Percentiles rank a stretch among this genome's conserved stretches.
Evolutionary conservation across 257 asterid species (phyloP).

Genomic region (Nicotiana undulata): DNA sequence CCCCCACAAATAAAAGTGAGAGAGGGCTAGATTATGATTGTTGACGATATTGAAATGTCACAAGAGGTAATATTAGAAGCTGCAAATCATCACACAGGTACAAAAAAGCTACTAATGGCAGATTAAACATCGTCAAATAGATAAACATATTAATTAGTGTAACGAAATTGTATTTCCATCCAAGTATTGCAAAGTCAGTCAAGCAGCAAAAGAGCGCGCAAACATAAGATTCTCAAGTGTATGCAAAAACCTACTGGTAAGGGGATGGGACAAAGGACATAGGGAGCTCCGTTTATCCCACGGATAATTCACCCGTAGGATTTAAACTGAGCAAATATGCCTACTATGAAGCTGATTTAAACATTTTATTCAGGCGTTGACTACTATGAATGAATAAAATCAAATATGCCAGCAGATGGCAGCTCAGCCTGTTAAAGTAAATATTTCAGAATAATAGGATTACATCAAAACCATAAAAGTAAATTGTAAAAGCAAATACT

Average conservation of each 20-base stretch:
- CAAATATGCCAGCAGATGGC: not conserved
- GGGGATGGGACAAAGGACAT: not conserved
- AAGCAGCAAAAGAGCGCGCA: not conserved
- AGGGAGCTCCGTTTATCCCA: not conserved
- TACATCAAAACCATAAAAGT: not conserved
- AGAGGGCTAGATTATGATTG: not conserved
- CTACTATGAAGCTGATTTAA: too few species aligned
- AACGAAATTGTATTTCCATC: not conserved
- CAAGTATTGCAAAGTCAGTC: not conserved
- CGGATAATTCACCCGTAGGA: not conserved
- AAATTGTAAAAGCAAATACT: not conserved
- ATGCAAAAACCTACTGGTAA: not conserved
- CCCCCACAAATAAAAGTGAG: not conserved
- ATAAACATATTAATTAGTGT: not conserved
- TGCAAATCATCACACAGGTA: not conserved
- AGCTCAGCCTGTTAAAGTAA: not conserved
- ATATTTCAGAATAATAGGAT: not conserved
- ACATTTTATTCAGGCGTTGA: too few species aligned
- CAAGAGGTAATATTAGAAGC: not conserved
- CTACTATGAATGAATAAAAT: not conserved
- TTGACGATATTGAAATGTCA: not conserved
- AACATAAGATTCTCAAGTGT: not conserved
- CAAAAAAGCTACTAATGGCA: not conserved
- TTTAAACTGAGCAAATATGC: too few species aligned
- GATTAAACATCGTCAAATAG: not conserved